These are phyloP conservation scores for Nadsonia starkeyi-henricii DNA, from an alignment of 1,139 yeast species.

Conservation along the genomic window DNA sequence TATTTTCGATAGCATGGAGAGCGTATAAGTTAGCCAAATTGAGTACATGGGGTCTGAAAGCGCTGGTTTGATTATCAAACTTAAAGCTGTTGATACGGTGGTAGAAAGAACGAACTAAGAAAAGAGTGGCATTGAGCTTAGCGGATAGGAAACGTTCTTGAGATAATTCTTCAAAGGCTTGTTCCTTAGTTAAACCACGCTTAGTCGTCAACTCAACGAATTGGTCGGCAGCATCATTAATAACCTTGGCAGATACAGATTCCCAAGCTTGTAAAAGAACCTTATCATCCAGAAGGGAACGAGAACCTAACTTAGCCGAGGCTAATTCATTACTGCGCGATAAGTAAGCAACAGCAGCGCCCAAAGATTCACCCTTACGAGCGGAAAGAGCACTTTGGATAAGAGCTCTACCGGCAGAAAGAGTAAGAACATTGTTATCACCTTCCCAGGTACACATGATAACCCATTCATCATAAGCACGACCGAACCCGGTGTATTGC, in stretches of 20 bases:
- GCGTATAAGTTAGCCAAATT: constrained; percentile 49
- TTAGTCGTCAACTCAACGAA: constrained; percentile 13
- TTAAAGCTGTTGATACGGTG: constrained; percentile 17
- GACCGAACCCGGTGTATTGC: constrained; percentile 79
- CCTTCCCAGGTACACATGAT: constrained; percentile 98
- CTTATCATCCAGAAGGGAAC: too few species aligned
- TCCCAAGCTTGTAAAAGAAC: constrained; percentile 34
- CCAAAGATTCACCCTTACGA: constrained; percentile 20
- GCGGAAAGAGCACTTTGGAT: constrained; percentile 23
- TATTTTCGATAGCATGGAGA: constrained; percentile 57
- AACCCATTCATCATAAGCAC: constrained; percentile 82
- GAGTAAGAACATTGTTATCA: constrained; percentile 75
- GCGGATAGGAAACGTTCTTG: constrained; percentile 32
- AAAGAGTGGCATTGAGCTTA: constrained; percentile 28
- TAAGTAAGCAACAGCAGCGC: constrained; percentile 22
- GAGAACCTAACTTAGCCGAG: too few species aligned
- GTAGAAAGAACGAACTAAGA: constrained; percentile 26
- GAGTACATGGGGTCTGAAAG: constrained; percentile 30
- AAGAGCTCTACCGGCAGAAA: constrained; percentile 52
- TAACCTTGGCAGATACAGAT: constrained; percentile 24
- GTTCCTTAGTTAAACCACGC: constrained; percentile 18
- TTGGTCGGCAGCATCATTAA: constrained; percentile 23
- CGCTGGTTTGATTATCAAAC: constrained; percentile 19
- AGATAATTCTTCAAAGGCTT: constrained; percentile 31
- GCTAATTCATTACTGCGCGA: too few species aligned